Percentiles rank a stretch among this genome's conserved stretches.
Conservation (phyloP, 2,329 filamentous ascomycete genomes). For the Exophiala calicioides region DNA sequence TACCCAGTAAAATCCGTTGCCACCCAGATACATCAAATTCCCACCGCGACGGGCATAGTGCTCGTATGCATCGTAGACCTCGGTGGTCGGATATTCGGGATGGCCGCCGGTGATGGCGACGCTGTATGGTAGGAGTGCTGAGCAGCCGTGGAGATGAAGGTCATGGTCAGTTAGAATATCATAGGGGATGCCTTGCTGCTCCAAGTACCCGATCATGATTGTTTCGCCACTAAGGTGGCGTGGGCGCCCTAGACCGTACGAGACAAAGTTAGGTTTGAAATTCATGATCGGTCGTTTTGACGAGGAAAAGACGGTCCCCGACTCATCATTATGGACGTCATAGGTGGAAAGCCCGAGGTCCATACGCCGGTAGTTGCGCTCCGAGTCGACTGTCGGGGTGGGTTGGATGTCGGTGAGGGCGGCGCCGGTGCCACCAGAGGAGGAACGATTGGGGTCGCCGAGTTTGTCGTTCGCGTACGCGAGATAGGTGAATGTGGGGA, state of each 20-base stretch:
- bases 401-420: constrained; percentile 3
- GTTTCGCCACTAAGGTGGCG: constrained; percentile 42
- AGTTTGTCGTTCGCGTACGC: constrained; percentile 43
- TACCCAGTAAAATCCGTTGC: constrained; percentile 40
- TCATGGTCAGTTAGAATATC: constrained; percentile 42
- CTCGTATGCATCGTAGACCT: constrained; percentile 32
- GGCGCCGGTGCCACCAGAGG: constrained; percentile 16
- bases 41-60: constrained; percentile 35
- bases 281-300: constrained; percentile 40
- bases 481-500: constrained; percentile 41
- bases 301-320: constrained; percentile 37
- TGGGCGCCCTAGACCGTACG: constrained; percentile 40
- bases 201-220: constrained; percentile 38
- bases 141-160: constrained; percentile 31
- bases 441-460: constrained; percentile 35
- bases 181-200: constrained; percentile 35
- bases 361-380: constrained; percentile 33
- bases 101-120: constrained; percentile 36
- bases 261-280: constrained; percentile 38
- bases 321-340: constrained; percentile 41
- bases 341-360: constrained; percentile 42
- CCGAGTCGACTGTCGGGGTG: constrained; percentile 22
- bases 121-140: constrained; percentile 25
- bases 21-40: constrained; percentile 40
- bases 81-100: constrained; percentile 38